Evolutionary conservation across 306 rosid genomes (phyloP).

Genomic region (Ceratonia siliqua): DNA sequence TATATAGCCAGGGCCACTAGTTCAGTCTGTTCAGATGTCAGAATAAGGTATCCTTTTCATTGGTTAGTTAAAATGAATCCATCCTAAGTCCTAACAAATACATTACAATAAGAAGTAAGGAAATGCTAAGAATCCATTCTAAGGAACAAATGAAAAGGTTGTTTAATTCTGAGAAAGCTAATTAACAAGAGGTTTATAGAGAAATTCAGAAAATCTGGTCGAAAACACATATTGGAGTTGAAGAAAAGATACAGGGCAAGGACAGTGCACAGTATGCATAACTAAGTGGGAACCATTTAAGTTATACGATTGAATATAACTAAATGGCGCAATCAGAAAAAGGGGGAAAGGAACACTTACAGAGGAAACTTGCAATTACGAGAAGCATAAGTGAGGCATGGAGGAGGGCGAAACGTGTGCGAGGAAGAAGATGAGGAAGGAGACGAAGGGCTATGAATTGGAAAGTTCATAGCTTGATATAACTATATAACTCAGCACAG

Average conservation of each 20-base stretch:
- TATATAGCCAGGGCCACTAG: no score
- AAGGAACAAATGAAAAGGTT: neutral
- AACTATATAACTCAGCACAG: neutral
- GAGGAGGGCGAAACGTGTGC: constrained; percentile 47
- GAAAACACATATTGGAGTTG: neutral
- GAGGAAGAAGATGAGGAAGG: constrained; percentile 58
- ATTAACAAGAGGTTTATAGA: neutral
- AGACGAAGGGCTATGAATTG: constrained; percentile 48
- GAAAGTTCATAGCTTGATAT: constrained; percentile 49
- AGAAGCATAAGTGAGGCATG: constrained; percentile 53
- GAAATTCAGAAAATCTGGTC: no score
- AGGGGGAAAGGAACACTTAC: constrained; percentile 43
- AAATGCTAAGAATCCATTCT: neutral
- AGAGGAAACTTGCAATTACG: constrained; percentile 59
- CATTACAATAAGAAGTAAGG: neutral
- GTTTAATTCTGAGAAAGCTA: neutral
- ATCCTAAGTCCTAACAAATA: neutral
- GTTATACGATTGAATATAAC: neutral
- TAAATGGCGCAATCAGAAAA: neutral
- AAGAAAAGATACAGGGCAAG: no score
- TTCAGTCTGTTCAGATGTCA: neutral
- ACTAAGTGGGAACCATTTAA: neutral
- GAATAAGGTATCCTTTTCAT: neutral
- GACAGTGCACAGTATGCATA: constrained; percentile 5
- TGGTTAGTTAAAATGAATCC: neutral